A percentile compares a stretch with the other conserved stretches of the same genome.
Conservation (phyloP, 495 filamentous ascomycete genomes). For the Lophiotrema nucula region DNA sequence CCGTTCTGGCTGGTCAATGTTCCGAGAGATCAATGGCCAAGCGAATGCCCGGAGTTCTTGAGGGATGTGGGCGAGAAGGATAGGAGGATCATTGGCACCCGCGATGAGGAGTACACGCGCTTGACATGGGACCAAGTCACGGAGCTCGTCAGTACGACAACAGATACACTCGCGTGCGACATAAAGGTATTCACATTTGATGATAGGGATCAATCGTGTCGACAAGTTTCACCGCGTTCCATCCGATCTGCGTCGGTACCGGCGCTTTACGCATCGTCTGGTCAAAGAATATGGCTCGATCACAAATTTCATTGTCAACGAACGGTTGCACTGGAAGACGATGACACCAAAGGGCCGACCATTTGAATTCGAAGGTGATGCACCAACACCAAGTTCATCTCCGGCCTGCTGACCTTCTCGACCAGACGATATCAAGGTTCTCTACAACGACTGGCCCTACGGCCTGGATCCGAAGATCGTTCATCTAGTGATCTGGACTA, state of each 20-base stretch:
- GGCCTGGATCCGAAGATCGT: constrained; percentile 72
- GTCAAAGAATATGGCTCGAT: constrained; percentile 66
- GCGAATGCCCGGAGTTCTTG: constrained; percentile 69
- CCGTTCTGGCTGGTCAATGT: constrained; percentile 85
- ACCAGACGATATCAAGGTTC: constrained; percentile 68
- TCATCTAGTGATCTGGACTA: constrained; percentile 89
- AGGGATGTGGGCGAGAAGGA: constrained; percentile 56
- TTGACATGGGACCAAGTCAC: constrained; percentile 64
- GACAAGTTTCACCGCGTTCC: constrained; percentile 73
- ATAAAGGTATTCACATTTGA: neutral
- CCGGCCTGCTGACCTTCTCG: neutral
- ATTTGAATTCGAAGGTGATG: constrained; percentile 53
- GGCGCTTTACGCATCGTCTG: constrained; percentile 61
- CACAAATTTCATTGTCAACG: constrained; percentile 67
- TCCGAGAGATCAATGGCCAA: constrained; percentile 56
- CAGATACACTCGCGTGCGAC: neutral
- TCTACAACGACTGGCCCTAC: constrained; percentile 92
- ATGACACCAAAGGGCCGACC: constrained; percentile 48
- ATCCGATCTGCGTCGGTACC: constrained; percentile 69
- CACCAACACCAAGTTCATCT: neutral
- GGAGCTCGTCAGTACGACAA: constrained; percentile 53
- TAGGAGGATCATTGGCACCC: constrained; percentile 60
- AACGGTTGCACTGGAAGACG: constrained; percentile 64
- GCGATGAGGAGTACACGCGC: constrained; percentile 57
- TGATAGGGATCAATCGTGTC: constrained; percentile 57